Evolutionary conservation across 73 alveolate species (phyloP).

Genomic region (Symbiodinium natans): DNA sequence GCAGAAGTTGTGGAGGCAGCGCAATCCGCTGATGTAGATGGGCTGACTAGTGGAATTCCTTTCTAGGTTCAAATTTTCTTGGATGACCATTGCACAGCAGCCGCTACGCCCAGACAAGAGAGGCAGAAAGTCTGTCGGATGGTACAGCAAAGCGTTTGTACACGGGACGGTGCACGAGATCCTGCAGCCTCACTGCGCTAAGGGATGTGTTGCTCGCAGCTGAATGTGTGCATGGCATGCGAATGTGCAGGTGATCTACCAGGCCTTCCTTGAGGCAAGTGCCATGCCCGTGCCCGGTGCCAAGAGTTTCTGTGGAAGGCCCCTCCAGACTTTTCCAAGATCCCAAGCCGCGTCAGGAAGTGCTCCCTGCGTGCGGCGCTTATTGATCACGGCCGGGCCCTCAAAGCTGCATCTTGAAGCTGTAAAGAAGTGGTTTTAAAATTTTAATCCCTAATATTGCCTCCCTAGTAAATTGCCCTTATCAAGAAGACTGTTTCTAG

Average conservation of each 20-base stretch:
- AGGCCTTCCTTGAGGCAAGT: conserved; percentile 69
- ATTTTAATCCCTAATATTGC: too few species aligned
- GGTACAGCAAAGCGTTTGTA: background rate
- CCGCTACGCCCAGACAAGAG: conserved; percentile 25
- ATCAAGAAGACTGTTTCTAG: too few species aligned
- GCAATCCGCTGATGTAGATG: conserved; percentile 11
- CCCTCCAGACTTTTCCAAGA: background rate
- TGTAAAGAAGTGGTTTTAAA: too few species aligned
- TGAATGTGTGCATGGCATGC: too few species aligned
- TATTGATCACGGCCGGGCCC: conserved; percentile 56
- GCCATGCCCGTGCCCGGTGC: conserved; percentile 81
- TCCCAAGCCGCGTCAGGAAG: too few species aligned
- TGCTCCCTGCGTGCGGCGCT: conserved; percentile 77
- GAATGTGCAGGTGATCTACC: conserved; percentile 40
- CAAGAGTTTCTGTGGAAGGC: background rate
- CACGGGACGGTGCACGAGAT: too few species aligned
- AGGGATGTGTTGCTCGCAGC: too few species aligned
- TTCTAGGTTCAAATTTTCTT: conserved; percentile 41
- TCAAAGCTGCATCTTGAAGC: background rate
- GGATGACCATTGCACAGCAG: conserved; percentile 79
- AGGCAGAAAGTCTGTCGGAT: background rate
- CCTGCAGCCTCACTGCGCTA: too few species aligned
- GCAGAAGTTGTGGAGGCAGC: conserved; percentile 1
- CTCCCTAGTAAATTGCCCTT: too few species aligned
- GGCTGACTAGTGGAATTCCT: conserved; percentile 1